Evolutionary conservation across 768 basidiomycete species (phyloP).

Genomic region (Pisolithus sp.): DNA sequence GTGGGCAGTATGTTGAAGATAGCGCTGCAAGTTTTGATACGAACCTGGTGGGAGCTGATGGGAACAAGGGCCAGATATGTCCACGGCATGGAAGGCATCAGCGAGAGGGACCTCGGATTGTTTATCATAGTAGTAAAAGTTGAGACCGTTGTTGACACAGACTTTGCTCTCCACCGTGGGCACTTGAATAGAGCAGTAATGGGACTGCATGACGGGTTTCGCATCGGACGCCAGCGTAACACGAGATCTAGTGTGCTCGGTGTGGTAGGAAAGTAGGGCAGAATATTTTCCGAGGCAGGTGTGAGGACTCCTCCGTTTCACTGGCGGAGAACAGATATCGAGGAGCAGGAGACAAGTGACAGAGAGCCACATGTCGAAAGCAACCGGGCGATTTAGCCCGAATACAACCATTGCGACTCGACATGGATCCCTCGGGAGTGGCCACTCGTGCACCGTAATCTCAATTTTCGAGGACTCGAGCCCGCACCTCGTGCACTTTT

Average conservation of each 20-base stretch:
- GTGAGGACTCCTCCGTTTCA: not conserved
- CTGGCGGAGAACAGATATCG: slow-evolving; percentile 23
- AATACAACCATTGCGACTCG: slow-evolving; percentile 28
- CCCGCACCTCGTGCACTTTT: too few relatives aligned
- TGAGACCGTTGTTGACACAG: slow-evolving; percentile 3
- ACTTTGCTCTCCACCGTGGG: slow-evolving; percentile 4
- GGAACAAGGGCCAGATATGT: not conserved
- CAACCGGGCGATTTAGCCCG: slow-evolving; percentile 32
- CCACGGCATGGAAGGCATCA: not conserved
- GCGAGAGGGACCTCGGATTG: not conserved
- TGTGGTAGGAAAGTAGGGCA: not conserved
- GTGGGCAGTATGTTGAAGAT: not conserved
- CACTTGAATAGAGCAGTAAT: not conserved
- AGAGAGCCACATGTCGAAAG: slow-evolving; percentile 39
- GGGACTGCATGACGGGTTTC: not conserved
- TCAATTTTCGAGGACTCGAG: too few relatives aligned
- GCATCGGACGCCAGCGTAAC: slow-evolving; percentile 5
- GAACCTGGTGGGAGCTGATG: not conserved
- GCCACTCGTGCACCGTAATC: slow-evolving; percentile 41
- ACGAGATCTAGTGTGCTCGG: not conserved
- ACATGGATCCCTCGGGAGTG: slow-evolving; percentile 25
- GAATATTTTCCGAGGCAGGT: slow-evolving; percentile 1
- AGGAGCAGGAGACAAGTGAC: slow-evolving; percentile 34
- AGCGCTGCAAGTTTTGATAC: not conserved
- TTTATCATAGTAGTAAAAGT: not conserved